A percentile compares a stretch with the other conserved stretches of the same genome.
Evolutionary conservation across 23 red algal genomes (phyloP).

Genomic region (Gracilariopsis chorda): DNA sequence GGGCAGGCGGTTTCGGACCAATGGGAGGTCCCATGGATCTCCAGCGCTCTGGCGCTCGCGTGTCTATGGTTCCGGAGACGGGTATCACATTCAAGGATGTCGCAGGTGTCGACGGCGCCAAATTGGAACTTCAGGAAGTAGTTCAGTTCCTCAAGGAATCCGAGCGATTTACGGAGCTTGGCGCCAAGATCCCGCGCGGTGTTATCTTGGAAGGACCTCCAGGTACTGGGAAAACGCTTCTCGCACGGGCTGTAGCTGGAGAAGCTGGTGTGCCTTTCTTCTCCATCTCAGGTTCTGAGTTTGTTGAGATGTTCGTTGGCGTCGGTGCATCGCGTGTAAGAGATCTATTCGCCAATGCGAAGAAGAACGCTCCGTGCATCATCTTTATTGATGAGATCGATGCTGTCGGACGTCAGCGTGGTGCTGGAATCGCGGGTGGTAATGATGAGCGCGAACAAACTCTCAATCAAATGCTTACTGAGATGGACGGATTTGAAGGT

Average conservation of each 20-base stretch:
- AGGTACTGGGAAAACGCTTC: slow-evolving; percentile 97
- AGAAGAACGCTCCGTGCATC: slow-evolving; percentile 99
- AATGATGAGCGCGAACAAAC: slow-evolving; percentile 99
- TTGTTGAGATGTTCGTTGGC: slow-evolving; percentile 99
- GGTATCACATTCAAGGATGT: slow-evolving; percentile 98
- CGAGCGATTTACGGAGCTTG: slow-evolving; percentile 93
- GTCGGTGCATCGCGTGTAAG: slow-evolving; percentile 96
- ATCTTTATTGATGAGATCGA: slow-evolving; percentile 99
- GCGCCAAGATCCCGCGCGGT: slow-evolving; percentile 93
- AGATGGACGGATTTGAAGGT: slow-evolving; percentile 99
- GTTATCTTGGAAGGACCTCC: slow-evolving; percentile 99
- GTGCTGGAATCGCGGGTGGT: slow-evolving; percentile 96
- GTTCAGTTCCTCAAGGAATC: slow-evolving; percentile 97
- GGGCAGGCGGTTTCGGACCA: slow-evolving; percentile 64
- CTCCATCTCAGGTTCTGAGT: slow-evolving; percentile 98
- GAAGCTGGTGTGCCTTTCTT: slow-evolving; percentile 99
- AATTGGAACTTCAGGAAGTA: slow-evolving; percentile 95
- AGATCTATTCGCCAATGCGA: slow-evolving; percentile 96
- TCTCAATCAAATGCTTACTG: slow-evolving; percentile 99
- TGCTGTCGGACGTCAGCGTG: slow-evolving; percentile 96
- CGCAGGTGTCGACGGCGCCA: slow-evolving; percentile 91
- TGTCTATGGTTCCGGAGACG: slow-evolving; percentile 95
- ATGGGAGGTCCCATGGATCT: slow-evolving; percentile 95
- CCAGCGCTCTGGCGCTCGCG: slow-evolving; percentile 80
- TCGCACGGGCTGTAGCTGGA: slow-evolving; percentile 96